Evolutionary conservation across 768 basidiomycete genomes (phyloP), one percentile per base, ranked within the genome.

Genomic region (Boletus coccyginus): DNA sequence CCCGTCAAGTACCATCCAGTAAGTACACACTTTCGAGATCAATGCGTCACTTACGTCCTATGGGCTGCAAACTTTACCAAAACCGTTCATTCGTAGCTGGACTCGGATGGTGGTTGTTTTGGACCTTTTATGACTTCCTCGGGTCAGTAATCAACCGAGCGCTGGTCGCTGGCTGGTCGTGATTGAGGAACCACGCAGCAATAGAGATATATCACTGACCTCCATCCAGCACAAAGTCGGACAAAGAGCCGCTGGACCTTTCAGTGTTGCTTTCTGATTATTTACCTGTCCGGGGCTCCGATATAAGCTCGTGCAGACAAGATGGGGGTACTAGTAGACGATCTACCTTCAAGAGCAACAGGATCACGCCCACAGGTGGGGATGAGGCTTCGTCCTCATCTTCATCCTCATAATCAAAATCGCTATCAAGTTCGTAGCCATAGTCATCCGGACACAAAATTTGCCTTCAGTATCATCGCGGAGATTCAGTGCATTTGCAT

Each of bases 401-500:
- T 16, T 67, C 67, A 24, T 71, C 63, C 24, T 67, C 65, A 7
- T 46, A 60, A 48, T 67, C 65, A 7, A 50, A 60, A 48, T 71
- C 65, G 14, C 70, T 70, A 40, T 69, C 70, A 40, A 53, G 56
- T 7, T 61, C 59, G 33, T 67, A 62, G 9, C 67, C 58, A 31
- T 65, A 57, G 32, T 45, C 56, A 0, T 44, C 24, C 7, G 58
- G 55, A 32, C 52, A 57, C 13, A 12, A 27, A 33, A 66, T 55
- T 24, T 58, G 60, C 35, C 7, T 21, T 16, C 14, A 5, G 31
- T 13, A 32, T 44, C 14, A 24, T 44, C 45, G n/a, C 10, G 5
- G 51, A 41, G 0, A 40, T 40, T 10, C 2, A 65, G 40, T 27
- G 55, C 51, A 27, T 10, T 29, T 27, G 55, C 51, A 27, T 10